Percentiles rank a stretch among this genome's conserved stretches.
Evolutionary conservation across 345 rosid species (phyloP).

Genomic region (Boechera retrofracta): DNA sequence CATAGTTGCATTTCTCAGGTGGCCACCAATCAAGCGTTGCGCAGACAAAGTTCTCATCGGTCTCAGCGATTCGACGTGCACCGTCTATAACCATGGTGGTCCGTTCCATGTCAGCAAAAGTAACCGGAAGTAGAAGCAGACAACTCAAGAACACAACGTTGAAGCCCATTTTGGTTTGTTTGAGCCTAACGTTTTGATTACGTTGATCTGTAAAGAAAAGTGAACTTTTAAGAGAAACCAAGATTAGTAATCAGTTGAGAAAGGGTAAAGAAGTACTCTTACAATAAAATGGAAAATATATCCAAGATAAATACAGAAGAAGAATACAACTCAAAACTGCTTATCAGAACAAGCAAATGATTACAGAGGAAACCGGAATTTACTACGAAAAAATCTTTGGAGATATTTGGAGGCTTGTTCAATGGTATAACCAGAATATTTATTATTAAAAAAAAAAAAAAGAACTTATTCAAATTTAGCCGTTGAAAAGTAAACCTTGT

Average conservation of each 20-base stretch:
- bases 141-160: slow-evolving; percentile 44
- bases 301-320: background rate
- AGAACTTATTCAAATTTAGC: too few species aligned
- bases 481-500: slow-evolving; percentile 8
- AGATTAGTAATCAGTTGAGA: background rate
- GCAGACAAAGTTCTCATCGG: slow-evolving; percentile 81
- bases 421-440: too few species aligned
- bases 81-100: slow-evolving; percentile 65
- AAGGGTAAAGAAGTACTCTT: too few species aligned
- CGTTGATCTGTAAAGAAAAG: background rate
- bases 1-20: slow-evolving; percentile 90
- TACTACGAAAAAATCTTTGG: background rate
- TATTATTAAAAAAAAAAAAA: too few species aligned
- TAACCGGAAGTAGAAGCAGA: slow-evolving; percentile 43
- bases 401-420: background rate
- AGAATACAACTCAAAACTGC: background rate
- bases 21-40: slow-evolving; percentile 99
- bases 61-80: slow-evolving; percentile 55
- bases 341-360: background rate
- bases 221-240: background rate
- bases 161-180: slow-evolving; percentile 41
- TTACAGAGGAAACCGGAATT: background rate
- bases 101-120: slow-evolving; percentile 49
- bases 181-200: slow-evolving; percentile 21
- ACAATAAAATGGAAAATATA: slow-evolving; percentile 9